These are phyloP conservation scores for Fusarium setosum DNA, from an alignment of 2,329 filamentous ascomycete species.

Conservation along the genomic window DNA sequence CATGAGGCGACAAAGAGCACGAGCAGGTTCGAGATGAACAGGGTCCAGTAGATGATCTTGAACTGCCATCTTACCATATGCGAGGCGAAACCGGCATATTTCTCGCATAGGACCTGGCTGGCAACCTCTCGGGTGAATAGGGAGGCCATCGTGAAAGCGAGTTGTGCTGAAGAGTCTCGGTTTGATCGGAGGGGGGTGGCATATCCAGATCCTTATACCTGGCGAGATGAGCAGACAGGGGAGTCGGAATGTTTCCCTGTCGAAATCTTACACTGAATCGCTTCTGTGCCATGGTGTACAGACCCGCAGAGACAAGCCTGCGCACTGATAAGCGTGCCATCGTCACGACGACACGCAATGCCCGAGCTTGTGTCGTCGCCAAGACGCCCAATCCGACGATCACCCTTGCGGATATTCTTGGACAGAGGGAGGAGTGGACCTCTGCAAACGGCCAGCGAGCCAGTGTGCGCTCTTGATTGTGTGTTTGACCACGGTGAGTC, in stretches of 20 bases:
- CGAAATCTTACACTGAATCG: conserved; percentile 7
- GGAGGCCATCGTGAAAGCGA: conserved; percentile 31
- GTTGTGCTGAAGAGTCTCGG: neutral
- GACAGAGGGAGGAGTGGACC: conserved; percentile 12
- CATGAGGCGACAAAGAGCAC: conserved; percentile 58
- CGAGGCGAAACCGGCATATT: conserved; percentile 58
- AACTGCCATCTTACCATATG: conserved; percentile 56
- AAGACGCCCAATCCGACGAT: conserved; percentile 37
- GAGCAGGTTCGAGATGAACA: conserved; percentile 57
- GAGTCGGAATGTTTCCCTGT: neutral
- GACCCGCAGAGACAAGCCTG: too few species aligned
- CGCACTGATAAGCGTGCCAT: conserved; percentile 23
- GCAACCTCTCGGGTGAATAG: conserved; percentile 30
- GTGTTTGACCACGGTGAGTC: neutral
- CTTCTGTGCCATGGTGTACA: conserved; percentile 30
- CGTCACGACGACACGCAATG: conserved; percentile 40
- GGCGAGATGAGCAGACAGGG: conserved; percentile 1
- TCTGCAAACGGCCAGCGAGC: neutral
- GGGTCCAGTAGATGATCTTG: conserved; percentile 58
- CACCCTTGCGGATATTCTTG: conserved; percentile 33
- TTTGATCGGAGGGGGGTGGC: neutral
- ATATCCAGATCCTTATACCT: conserved; percentile 31
- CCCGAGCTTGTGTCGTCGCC: conserved; percentile 34
- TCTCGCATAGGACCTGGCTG: conserved; percentile 46
- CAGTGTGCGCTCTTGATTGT: conserved; percentile 3